Percentiles rank a stretch among this genome's conserved stretches.
Conservation (phyloP, 306 rosid species). For the Dalbergia cultrata region DNA sequence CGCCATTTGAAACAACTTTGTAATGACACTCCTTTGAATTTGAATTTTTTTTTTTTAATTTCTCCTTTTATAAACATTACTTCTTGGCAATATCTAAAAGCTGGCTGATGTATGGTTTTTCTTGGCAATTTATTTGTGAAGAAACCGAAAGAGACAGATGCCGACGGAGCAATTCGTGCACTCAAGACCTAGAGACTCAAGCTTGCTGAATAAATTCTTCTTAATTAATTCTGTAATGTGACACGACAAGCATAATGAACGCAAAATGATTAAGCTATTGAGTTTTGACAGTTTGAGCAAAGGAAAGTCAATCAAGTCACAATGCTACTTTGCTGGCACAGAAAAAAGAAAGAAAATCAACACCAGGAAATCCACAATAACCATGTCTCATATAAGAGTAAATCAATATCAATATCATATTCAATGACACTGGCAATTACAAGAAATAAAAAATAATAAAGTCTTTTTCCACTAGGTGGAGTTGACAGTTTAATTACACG, state of each 20-base stretch:
- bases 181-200: too few relatives aligned
- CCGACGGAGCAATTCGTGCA: too few relatives aligned
- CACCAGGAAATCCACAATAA: neutral
- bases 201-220: too few relatives aligned
- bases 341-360: neutral
- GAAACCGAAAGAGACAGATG: too few relatives aligned
- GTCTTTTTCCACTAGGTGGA: slow-evolving; percentile 3
- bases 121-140: too few relatives aligned
- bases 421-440: neutral
- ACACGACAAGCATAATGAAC: neutral
- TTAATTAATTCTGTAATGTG: too few relatives aligned
- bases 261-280: neutral
- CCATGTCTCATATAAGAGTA: neutral
- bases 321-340: neutral
- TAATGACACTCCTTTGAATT: too few relatives aligned
- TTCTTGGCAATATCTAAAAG: too few relatives aligned
- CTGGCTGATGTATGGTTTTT: too few relatives aligned
- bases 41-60: too few relatives aligned
- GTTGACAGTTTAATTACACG: neutral
- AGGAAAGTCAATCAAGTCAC: slow-evolving; percentile 13
- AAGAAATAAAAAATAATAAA: neutral
- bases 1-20: too few relatives aligned
- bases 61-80: too few relatives aligned
- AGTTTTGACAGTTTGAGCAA: neutral
- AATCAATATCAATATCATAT: neutral